Conservation (phyloP, 2,329 filamentous ascomycete species). For the Rachicladosporium sp. region DNA sequence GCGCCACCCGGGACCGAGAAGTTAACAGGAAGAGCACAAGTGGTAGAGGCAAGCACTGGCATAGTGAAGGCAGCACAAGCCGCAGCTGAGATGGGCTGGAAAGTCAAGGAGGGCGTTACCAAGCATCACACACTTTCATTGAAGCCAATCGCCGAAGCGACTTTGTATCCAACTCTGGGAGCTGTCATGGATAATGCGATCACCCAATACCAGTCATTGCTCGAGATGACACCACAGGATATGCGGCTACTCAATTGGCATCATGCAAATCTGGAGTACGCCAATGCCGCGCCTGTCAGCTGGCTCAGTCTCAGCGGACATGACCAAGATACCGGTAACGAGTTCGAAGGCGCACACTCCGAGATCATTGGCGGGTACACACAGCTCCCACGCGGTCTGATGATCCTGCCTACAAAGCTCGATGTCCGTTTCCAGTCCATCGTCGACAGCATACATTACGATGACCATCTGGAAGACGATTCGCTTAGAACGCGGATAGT, state of each 20-base stretch:
- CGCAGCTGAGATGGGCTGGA: conserved; percentile 73
- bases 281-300: conserved; percentile 80
- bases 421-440: conserved; percentile 62
- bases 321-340: conserved; percentile 96
- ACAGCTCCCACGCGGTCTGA: conserved; percentile 76
- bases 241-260: conserved; percentile 94
- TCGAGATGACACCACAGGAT: conserved; percentile 75
- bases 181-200: conserved; percentile 90
- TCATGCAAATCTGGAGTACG: conserved; percentile 94
- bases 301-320: conserved; percentile 80
- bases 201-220: conserved; percentile 68
- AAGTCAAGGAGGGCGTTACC: conserved; percentile 49
- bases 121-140: conserved; percentile 50
- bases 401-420: conserved; percentile 62
- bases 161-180: conserved; percentile 61
- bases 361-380: conserved; percentile 92
- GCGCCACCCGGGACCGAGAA: conserved; percentile 42
- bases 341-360: conserved; percentile 89
- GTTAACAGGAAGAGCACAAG: conserved; percentile 61
- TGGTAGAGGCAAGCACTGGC: conserved; percentile 55
- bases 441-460: conserved; percentile 62
- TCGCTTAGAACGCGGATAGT: conserved; percentile 48
- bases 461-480: conserved; percentile 16
- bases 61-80: conserved; percentile 64
- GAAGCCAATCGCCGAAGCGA: conserved; percentile 50